Evolutionary conservation across 108 stramenopile species (phyloP).

Genomic region (Nitzschia sp.): DNA sequence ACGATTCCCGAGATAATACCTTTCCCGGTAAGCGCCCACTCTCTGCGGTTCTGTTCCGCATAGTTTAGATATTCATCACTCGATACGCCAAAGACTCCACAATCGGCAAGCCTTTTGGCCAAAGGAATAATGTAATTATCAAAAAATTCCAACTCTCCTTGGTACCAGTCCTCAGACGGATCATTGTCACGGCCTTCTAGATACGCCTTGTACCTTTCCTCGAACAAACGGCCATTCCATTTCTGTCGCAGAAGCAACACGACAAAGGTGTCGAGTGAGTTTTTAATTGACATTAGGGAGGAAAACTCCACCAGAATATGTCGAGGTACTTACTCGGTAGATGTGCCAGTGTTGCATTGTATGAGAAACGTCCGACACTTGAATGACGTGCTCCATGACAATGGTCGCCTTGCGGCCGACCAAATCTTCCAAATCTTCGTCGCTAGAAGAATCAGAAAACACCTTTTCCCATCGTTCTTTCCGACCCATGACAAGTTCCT

Average conservation of each 20-base stretch:
- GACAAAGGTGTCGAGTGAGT: too few species aligned
- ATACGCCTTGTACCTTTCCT: conserved; percentile 3
- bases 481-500: conserved; percentile 16
- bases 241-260: not conserved
- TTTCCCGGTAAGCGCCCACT: not conserved
- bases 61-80: not conserved
- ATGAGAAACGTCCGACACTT: conserved; percentile 51
- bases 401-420: conserved; percentile 38
- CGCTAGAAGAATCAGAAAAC: conserved; percentile 13
- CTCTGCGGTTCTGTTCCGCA: conserved; percentile 6
- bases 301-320: too few species aligned
- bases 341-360: conserved; percentile 24
- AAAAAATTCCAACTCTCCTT: not conserved
- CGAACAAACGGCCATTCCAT: not conserved
- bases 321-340: not conserved
- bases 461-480: conserved; percentile 45
- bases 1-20: not conserved
- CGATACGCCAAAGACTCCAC: conserved; percentile 2
- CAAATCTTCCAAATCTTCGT: not conserved
- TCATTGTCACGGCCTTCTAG: not conserved
- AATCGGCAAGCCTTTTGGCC: not conserved
- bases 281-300: too few species aligned
- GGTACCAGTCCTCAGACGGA: not conserved
- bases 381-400: conserved; percentile 53
- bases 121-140: conserved; percentile 1